Base-by-base conservation (phyloP, 2,329 filamentous ascomycete genomes). In the Zymoseptoria brevis region DNA sequence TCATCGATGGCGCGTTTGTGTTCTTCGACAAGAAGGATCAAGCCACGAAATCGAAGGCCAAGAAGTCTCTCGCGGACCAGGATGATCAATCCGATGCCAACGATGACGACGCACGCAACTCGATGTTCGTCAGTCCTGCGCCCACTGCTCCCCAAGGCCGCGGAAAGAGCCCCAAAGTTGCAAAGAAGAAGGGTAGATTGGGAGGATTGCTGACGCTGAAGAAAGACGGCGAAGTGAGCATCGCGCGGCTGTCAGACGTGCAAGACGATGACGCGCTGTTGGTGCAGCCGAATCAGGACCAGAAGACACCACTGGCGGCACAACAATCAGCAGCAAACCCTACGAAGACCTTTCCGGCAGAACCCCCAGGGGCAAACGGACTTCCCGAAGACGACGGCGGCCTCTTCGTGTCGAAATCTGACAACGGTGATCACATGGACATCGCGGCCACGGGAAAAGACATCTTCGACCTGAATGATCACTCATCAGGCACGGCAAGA, bases 11-110 rank as follows among this genome's bases (percentile, higher is more conserved):
- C 2, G 41, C 26, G 8, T 61, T 59, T 30, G 52, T 54, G 24
- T 49, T 16, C 22, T 57, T 55, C 8, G 21, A 61, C 16, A 51
- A 60, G 53, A 53, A 30, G 13, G 49, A 41, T 16, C 41, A 29
- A 3, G 41, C n/a, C 19, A 50, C 54, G 49, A 50, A 30, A 52
- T 29, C 13, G 24, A 21, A 29, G 22, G 41, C n/a, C 9, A 29
- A 19, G 22, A 19, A 29, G 21, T 21, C 53, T 11, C 7, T 26
- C 11, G 50, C 50, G n/a, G 50, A 53, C 56, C 9, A 29, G 19
- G 21, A 21, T 26, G 29, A 55, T 21, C 35, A 45, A n/a, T 45
- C 35, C 35, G 35, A 45, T n/a, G 35, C 35, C 35, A 16, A 45
- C 16, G 16, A 45, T 11, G 16, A 7, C 35, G 16, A 45, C 7